phyloP scores from a whole-genome alignment of 257 asterid genomes.

The Echites panduratus region DNA sequence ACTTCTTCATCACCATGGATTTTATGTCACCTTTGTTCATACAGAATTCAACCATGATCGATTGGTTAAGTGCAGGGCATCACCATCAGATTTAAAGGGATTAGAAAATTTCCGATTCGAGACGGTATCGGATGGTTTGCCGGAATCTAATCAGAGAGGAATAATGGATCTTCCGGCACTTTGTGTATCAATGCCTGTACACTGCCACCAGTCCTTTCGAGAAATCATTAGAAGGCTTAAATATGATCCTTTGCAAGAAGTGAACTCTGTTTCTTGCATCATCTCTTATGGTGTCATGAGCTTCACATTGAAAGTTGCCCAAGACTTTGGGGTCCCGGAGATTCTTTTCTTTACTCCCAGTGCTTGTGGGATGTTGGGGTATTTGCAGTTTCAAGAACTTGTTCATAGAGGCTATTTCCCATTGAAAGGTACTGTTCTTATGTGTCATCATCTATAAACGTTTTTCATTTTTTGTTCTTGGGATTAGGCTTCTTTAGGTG shows the following conservation, averaged over 20 bases:
- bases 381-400: conserved; percentile 21
- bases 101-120: conserved; percentile 16
- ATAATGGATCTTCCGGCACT: conserved; percentile 24
- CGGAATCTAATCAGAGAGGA: conserved; percentile 16
- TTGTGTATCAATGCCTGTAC: conserved; percentile 17
- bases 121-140: conserved; percentile 26
- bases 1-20: conserved; percentile 19
- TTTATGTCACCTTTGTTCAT: conserved; percentile 25
- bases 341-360: conserved; percentile 23
- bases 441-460: neutral
- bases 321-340: conserved; percentile 21
- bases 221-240: conserved; percentile 16
- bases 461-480: too few relatives aligned
- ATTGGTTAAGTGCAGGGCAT: neutral
- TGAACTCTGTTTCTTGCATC: conserved; percentile 19
- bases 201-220: conserved; percentile 21
- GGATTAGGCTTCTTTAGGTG: too few relatives aligned
- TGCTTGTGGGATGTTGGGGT: conserved; percentile 30
- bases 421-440: conserved; percentile 20
- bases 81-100: neutral
- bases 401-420: conserved; percentile 24
- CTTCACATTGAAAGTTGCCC: conserved; percentile 26
- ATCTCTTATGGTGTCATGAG: conserved; percentile 28
- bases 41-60: conserved; percentile 21
- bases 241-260: conserved; percentile 4